Base-by-base conservation (phyloP, 768 basidiomycete genomes). In the Tulasnella sp. region DNA sequence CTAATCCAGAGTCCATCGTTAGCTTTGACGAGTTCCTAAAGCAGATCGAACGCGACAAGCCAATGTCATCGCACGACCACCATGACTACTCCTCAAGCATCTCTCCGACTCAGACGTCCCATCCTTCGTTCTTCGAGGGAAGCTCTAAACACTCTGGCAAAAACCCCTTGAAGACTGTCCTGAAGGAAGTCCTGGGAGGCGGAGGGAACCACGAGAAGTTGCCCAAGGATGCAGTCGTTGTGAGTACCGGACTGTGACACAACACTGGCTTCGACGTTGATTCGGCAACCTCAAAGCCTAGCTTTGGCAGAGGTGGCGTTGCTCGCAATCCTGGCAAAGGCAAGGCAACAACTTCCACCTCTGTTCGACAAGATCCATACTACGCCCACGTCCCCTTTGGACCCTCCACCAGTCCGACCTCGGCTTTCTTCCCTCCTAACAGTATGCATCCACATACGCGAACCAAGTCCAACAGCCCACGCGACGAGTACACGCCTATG, bases 11-110 rank as follows among this genome's bases (percentile, higher is more conserved):
- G 32, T 57, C 55, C 11, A 12, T 57, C 42, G 21, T 57, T 11
- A 43, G 48, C 46, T 57, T 57, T 57, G 55, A 43, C 23, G 55
- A 57, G 31, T 57, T 57, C 29, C 42, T 57, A 21, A 57, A 25
- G 46, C 32, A 57, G 31, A 43, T 57, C 41, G 55, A 57, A 14
- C 5, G 55, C 9, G 55, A 45, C 27, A 37, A 19, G 39, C 34
- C 52, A 32, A 46, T 57, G 41, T 35, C 19, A 32, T 21, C n/a
- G 15, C 17, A 12, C 23, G 19, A 21, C 19, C 31, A 19, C 14
- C 55, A 23, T 29, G 42, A 15, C 15, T 23, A 27, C 29, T 25
- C 37, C 11, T 12, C 25, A 36, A 39, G 37, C 34, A 35, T 9
- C 52, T 39, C n/a, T 27, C 52, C 34, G 14, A 29, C 52, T 14